These are phyloP conservation scores for Cryphonectria naterciae DNA, from an alignment of 2,329 filamentous ascomycete species.

Conservation along the genomic window DNA sequence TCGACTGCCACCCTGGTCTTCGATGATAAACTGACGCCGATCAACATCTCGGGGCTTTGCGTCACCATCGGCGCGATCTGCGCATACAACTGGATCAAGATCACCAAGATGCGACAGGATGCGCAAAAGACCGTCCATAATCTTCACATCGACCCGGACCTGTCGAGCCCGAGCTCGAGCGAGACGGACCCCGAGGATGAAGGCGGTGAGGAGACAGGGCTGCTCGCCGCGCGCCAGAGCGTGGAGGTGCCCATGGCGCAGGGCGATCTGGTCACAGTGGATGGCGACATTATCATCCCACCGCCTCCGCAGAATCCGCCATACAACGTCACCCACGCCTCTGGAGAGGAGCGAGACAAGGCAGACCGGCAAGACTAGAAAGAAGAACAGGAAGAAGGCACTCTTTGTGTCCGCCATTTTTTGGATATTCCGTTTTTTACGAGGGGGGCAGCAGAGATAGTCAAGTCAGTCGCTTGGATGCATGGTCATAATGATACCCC, in stretches of 20 bases:
- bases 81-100: slow-evolving; percentile 94
- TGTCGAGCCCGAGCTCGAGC: slow-evolving; percentile 41
- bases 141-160: slow-evolving; percentile 38
- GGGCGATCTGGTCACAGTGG: slow-evolving; percentile 43
- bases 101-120: slow-evolving; percentile 82
- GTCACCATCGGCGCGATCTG: slow-evolving; percentile 86
- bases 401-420: neutral
- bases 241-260: slow-evolving; percentile 33
- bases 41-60: slow-evolving; percentile 87
- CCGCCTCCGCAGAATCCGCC: slow-evolving; percentile 31
- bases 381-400: neutral
- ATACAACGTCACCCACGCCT: neutral
- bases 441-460: neutral
- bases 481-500: slow-evolving; percentile 17
- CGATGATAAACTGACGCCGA: slow-evolving; percentile 80
- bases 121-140: slow-evolving; percentile 60
- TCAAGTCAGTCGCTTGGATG: neutral
- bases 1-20: slow-evolving; percentile 85
- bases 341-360: slow-evolving; percentile 28
- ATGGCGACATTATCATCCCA: slow-evolving; percentile 47
- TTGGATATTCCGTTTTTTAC: neutral
- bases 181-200: slow-evolving; percentile 47
- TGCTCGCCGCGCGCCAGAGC: slow-evolving; percentile 48
- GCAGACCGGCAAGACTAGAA: slow-evolving; percentile 27
- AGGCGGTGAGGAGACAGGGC: slow-evolving; percentile 50